A percentile compares a stretch with the other conserved stretches of the same genome.
Evolutionary conservation across 169 alveolate species (phyloP).

Genomic region (Eimeria falciformis): DNA sequence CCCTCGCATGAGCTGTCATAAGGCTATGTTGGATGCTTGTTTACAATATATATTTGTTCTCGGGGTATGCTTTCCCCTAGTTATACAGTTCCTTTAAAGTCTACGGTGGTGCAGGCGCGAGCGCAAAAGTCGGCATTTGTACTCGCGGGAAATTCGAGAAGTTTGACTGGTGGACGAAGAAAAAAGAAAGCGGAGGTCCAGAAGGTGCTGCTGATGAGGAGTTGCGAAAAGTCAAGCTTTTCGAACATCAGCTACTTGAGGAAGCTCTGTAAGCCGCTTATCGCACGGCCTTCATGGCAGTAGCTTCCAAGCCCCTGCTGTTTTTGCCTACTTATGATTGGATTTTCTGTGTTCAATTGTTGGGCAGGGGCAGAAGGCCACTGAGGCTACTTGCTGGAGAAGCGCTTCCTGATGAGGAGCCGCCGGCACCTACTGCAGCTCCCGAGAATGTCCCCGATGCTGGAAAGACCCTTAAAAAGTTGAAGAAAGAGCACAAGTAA

Average conservation of each 20-base stretch:
- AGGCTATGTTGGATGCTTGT: too few species aligned
- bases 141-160: constrained; percentile 70
- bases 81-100: neutral
- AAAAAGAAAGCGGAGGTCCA: constrained; percentile 41
- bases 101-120: constrained; percentile 69
- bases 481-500: constrained; percentile 59
- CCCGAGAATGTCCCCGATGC: constrained; percentile 6
- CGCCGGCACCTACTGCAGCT: neutral
- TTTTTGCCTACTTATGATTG: neutral
- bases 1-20: too few species aligned
- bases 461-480: constrained; percentile 45
- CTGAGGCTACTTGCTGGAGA: constrained; percentile 60
- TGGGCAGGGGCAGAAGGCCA: constrained; percentile 49
- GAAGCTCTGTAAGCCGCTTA: constrained; percentile 77
- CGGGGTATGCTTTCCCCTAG: too few species aligned
- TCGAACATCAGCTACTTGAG: constrained; percentile 63
- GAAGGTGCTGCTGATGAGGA: constrained; percentile 55
- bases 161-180: constrained; percentile 78
- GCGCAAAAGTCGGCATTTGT: constrained; percentile 72
- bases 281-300: too few species aligned
- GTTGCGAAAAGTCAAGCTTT: constrained; percentile 57
- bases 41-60: too few species aligned
- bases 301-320: neutral
- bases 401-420: constrained; percentile 35
- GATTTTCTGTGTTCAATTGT: neutral